Evolutionary conservation across 345 rosid genomes (phyloP).

Genomic region (Populus davidiana): DNA sequence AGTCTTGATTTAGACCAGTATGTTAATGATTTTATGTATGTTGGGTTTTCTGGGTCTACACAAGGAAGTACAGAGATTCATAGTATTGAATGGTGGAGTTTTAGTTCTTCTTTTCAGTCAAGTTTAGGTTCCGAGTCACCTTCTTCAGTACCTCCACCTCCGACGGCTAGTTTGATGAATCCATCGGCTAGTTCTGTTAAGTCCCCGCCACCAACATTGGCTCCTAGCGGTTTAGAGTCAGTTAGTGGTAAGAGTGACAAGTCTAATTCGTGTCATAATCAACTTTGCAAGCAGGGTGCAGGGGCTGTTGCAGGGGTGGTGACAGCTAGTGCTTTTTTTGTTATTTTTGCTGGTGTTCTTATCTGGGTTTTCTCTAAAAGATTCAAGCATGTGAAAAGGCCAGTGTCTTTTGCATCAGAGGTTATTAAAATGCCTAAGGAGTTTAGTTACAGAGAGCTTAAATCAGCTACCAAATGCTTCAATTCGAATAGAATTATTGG

Average conservation of each 20-base stretch:
- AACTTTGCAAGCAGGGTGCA: constrained; percentile 76
- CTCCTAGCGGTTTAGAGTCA: constrained; percentile 42
- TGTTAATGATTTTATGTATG: constrained; percentile 83
- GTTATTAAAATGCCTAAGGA: constrained; percentile 85
- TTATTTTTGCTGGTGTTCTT: constrained; percentile 60
- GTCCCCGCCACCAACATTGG: constrained; percentile 61
- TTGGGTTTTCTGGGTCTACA: constrained; percentile 96
- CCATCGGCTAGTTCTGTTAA: constrained; percentile 62
- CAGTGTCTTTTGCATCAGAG: constrained; percentile 68
- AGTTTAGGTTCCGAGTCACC: constrained; percentile 30
- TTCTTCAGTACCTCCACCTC: constrained; percentile 58
- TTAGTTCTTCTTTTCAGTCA: constrained; percentile 63
- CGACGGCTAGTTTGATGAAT: constrained; percentile 54
- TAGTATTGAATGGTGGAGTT: constrained; percentile 96
- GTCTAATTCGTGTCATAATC: constrained; percentile 62
- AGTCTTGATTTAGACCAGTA: constrained; percentile 71
- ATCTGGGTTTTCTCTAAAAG: constrained; percentile 75
- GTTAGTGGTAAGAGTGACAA: constrained; percentile 12
- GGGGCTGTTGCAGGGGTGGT: constrained; percentile 97
- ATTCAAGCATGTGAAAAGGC: constrained; percentile 43
- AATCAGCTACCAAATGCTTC: constrained; percentile 75
- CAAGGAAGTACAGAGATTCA: constrained; percentile 98
- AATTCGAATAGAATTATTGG: constrained; percentile 69
- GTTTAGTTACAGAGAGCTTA: constrained; percentile 83
- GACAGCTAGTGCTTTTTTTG: constrained; percentile 89